A percentile compares a stretch with the other conserved stretches of the same genome.
Conservation (phyloP, 495 filamentous ascomycete species). For the Talaromyces ruber region DNA sequence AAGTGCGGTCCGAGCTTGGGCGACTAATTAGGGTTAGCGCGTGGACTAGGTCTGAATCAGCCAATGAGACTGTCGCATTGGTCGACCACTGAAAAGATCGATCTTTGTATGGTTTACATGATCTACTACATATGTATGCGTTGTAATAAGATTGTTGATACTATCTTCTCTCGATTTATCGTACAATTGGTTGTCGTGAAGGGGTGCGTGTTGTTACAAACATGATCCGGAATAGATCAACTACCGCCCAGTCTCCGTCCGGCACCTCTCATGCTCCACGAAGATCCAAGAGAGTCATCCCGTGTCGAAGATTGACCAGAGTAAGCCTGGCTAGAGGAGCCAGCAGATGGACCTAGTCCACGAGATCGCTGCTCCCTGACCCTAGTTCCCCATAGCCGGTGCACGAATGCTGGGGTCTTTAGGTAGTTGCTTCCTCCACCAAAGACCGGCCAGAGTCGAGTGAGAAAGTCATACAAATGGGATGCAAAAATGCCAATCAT, state of each 20-base stretch:
- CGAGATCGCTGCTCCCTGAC: conserved; percentile 11
- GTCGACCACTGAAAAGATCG: not conserved
- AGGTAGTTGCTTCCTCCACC: conserved; percentile 69
- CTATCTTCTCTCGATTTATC: not conserved
- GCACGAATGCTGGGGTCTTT: conserved; percentile 58
- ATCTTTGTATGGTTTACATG: not conserved
- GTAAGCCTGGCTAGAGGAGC: conserved; percentile 14
- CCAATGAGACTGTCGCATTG: not conserved
- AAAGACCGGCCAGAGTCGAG: conserved; percentile 72
- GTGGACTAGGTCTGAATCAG: not conserved
- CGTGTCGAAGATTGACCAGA: conserved; percentile 17
- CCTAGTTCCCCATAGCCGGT: conserved; percentile 41
- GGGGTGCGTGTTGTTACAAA: not conserved
- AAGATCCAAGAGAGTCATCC: conserved; percentile 26
- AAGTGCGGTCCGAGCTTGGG: conserved; percentile 26
- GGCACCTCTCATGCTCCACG: conserved; percentile 58
- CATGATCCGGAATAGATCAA: not conserved
- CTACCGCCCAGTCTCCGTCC: conserved; percentile 59
- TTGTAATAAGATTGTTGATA: not conserved
- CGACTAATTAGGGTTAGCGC: conserved; percentile 20
- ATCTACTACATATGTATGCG: not conserved
- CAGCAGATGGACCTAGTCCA: conserved; percentile 53
- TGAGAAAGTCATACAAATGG: conserved; percentile 80
- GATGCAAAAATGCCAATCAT: conserved; percentile 68
- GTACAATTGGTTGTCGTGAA: not conserved